Base-by-base conservation (phyloP, 352 stramenopile species). In the Pythium aristosporum region DNA sequence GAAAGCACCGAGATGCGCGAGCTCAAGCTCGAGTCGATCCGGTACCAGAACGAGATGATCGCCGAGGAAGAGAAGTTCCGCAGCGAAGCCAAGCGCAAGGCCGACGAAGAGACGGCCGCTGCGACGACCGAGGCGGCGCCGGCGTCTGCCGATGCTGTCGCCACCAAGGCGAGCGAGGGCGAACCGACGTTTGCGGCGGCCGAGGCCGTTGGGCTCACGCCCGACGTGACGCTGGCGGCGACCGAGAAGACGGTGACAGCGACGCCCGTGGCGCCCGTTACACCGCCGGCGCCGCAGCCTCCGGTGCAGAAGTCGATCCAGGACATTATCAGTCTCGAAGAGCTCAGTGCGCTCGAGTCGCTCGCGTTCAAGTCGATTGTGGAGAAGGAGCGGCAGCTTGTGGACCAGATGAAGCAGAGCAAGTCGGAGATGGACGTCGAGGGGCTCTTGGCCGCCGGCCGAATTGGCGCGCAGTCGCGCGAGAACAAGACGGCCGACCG, bases 1-100 rank as follows among this genome's bases (percentile, higher is more conserved):
- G 80, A 88, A 56, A 88, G 73, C 4, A 64, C 76, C 18, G 77
- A 93, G 68, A 86, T 91, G 80, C 80, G 82, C 57, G 84, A 94
- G 69, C 71, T 92, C 59, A 91, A 91, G 74, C 80, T 92, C 32
- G 85, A 98, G 65, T 96, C 95, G 62, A 88, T 99, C 56, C 83
- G 94, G 15, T 95, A 98, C 76, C 95, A 99, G 79, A 98, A 99
- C 80, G 92, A 98, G 70, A 92, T 97, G 82, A 96, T 96, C 70
- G 87, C 86, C 56, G 84, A 93, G 58, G 83, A 93, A 82, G 95
- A 90, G 65, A 94, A 97, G 74, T 95, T 97, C 76, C 91, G 88
- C 41, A 74, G 92, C 57, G 77, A 96, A 47, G 83, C 69, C 6
- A 84, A 90, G 69, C 92, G 90, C 73, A 77, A 75, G 60, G 87